These are phyloP conservation scores for Trichoderma guizhouense DNA, from an alignment of 2,329 filamentous ascomycete genomes.

Conservation along the genomic window DNA sequence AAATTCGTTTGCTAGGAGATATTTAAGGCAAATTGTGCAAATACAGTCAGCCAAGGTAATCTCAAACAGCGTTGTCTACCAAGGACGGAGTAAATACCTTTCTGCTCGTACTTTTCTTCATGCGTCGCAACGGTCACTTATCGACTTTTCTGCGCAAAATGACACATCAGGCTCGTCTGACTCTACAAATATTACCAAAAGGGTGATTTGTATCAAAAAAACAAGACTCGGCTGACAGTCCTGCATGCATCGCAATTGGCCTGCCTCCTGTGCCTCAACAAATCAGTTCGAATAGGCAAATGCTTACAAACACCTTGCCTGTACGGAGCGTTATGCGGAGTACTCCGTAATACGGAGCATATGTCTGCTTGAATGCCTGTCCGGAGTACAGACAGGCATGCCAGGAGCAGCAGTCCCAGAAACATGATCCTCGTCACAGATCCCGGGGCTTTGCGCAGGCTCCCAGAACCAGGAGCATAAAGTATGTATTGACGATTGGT, in stretches of 20 bases:
- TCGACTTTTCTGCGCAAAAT: slow-evolving; percentile 18
- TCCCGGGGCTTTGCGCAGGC: slow-evolving; percentile 7
- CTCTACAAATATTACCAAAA: not conserved
- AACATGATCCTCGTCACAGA: slow-evolving; percentile 15
- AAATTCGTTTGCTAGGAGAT: not conserved
- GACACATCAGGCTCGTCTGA: slow-evolving; percentile 21
- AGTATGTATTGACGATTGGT: not conserved
- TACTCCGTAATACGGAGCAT: not conserved
- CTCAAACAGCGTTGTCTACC: not conserved
- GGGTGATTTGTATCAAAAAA: not conserved
- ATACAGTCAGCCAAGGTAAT: not conserved
- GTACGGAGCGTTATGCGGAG: not conserved
- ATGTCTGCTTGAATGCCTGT: not conserved
- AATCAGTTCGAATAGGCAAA: not conserved
- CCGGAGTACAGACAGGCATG: not conserved
- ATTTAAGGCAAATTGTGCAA: not conserved
- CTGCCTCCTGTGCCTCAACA: not conserved
- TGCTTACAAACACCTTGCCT: not conserved
- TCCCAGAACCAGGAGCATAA: not conserved
- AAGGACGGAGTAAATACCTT: not conserved
- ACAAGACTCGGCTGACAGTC: not conserved
- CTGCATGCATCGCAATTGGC: not conserved
- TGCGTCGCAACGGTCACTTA: slow-evolving; percentile 19
- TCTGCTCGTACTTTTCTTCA: not conserved
- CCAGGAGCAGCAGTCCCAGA: not conserved